phyloP scores from a whole-genome alignment of 768 basidiomycete genomes.

The Phallus indusiatus region DNA sequence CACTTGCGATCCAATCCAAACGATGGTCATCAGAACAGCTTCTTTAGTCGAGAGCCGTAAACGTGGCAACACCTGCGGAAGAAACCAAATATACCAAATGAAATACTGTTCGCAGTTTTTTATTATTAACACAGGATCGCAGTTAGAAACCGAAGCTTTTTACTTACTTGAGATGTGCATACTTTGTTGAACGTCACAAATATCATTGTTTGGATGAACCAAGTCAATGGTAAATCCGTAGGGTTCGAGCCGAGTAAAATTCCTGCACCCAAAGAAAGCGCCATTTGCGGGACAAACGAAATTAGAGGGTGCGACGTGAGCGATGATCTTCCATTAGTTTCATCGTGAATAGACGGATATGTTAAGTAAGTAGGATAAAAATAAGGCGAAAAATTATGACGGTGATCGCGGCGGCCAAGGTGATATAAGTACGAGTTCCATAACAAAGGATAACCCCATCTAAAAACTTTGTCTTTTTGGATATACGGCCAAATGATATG shows the following conservation, averaged over 20 bases:
- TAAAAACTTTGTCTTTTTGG: constrained; percentile 26
- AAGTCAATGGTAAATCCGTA: constrained; percentile 64
- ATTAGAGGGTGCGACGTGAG: constrained; percentile 38
- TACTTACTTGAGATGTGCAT: constrained; percentile 85
- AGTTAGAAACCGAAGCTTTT: neutral
- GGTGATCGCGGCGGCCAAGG: constrained; percentile 81
- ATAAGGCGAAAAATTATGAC: constrained; percentile 97
- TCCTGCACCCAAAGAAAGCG: constrained; percentile 60
- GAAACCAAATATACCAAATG: constrained; percentile 87
- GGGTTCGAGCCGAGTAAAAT: constrained; percentile 53
- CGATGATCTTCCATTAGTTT: neutral
- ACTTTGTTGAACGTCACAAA: constrained; percentile 99
- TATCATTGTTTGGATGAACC: constrained; percentile 83
- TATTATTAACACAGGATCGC: neutral
- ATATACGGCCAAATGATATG: constrained; percentile 8
- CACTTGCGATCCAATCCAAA: constrained; percentile 65
- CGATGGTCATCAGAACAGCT: constrained; percentile 30
- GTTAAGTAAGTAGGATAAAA: constrained; percentile 92
- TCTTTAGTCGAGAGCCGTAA: constrained; percentile 42
- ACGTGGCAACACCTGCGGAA: constrained; percentile 71
- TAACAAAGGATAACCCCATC: constrained; percentile 92
- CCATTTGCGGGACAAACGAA: constrained; percentile 80
- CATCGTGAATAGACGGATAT: constrained; percentile 37
- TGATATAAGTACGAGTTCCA: constrained; percentile 93
- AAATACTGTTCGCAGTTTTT: constrained; percentile 65